Evolutionary conservation across 2,329 filamentous ascomycete species (phyloP).

Genomic region (Fusarium drepaniforme): DNA sequence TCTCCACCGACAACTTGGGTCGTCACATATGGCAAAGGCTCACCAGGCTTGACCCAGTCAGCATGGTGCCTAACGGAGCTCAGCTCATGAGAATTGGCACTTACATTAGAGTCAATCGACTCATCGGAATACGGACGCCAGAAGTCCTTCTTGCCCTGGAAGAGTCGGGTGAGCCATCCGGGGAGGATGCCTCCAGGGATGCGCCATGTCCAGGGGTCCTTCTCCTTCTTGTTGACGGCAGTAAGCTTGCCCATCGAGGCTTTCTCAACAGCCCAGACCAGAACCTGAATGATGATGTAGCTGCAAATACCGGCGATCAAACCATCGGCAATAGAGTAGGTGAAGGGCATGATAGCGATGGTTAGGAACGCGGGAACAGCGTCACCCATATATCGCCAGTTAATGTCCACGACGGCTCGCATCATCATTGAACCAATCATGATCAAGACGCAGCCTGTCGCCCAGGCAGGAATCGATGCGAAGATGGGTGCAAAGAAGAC

Average conservation of each 20-base stretch:
- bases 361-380: conserved; percentile 87
- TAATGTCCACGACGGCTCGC: conserved; percentile 83
- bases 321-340: conserved; percentile 89
- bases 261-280: conserved; percentile 77
- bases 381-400: conserved; percentile 89
- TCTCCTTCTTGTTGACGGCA: conserved; percentile 78
- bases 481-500: conserved; percentile 94
- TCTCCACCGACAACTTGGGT: not conserved
- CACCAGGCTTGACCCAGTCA: conserved; percentile 13
- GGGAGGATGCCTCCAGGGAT: conserved; percentile 81
- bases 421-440: conserved; percentile 91
- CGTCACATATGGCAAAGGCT: conserved; percentile 1
- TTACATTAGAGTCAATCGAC: not conserved
- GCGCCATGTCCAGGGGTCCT: conserved; percentile 85
- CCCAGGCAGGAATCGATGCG: conserved; percentile 89
- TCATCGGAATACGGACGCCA: conserved; percentile 2
- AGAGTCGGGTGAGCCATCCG: conserved; percentile 75
- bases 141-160: conserved; percentile 76
- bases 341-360: conserved; percentile 89
- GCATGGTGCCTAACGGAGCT: not conserved
- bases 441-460: conserved; percentile 88
- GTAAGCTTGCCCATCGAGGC: conserved; percentile 73
- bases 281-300: conserved; percentile 81
- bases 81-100: conserved; percentile 1
- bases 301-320: conserved; percentile 84